A percentile compares a stretch with the other conserved stretches of the same genome.
Conservation (phyloP, 108 stramenopile species). For the Nitzschia sp. region DNA sequence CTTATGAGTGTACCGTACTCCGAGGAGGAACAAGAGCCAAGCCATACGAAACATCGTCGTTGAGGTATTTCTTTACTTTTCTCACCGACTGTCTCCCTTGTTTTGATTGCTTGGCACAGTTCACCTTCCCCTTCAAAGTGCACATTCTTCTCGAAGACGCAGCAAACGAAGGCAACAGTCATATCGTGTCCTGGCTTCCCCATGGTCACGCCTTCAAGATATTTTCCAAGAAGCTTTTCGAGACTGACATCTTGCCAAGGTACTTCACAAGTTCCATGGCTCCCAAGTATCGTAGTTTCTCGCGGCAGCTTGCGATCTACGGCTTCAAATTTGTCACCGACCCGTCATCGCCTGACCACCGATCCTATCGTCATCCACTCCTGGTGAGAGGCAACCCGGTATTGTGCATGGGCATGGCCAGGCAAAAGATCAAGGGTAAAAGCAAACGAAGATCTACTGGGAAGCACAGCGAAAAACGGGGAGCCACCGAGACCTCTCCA, state of each 20-base stretch:
- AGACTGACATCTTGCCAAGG: constrained; percentile 66
- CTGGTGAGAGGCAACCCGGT: not conserved
- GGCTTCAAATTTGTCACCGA: constrained; percentile 40
- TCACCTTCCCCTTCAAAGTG: constrained; percentile 18
- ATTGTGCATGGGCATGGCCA: not conserved
- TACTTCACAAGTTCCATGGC: constrained; percentile 74
- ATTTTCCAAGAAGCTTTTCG: constrained; percentile 66
- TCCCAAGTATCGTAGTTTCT: constrained; percentile 79
- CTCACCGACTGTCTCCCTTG: too few species aligned
- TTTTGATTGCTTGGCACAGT: not conserved
- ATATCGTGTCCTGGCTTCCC: constrained; percentile 77
- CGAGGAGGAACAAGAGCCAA: too few species aligned
- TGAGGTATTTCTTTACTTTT: too few species aligned
- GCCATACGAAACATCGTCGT: too few species aligned
- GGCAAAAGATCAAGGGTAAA: not conserved
- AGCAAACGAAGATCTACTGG: too few species aligned
- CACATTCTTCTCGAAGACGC: constrained; percentile 8
- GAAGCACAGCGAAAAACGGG: too few species aligned
- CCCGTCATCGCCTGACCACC: not conserved
- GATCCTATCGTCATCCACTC: not conserved
- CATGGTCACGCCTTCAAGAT: constrained; percentile 79
- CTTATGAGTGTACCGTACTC: too few species aligned
- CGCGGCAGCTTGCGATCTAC: constrained; percentile 84
- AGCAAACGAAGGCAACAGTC: constrained; percentile 45
- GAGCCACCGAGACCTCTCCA: too few species aligned